Evolutionary conservation across 306 rosid genomes (phyloP).

Genomic region (Cucurbita moschata): DNA sequence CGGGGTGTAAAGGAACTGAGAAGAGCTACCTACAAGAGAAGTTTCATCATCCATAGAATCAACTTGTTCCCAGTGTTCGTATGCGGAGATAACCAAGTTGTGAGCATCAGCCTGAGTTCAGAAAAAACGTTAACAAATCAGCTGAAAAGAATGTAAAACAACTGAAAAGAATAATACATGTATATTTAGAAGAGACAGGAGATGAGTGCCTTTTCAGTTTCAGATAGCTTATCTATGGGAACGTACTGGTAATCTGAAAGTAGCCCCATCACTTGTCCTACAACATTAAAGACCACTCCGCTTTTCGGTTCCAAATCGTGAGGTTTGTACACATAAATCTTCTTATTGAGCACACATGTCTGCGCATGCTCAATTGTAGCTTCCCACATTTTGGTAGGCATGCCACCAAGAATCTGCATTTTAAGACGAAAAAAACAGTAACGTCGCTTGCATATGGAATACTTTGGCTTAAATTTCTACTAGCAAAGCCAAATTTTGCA

Average conservation of each 20-base stretch:
- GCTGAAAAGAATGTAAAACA: neutral
- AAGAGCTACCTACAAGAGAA: conserved; percentile 31
- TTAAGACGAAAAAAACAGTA: neutral
- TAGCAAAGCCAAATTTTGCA: neutral
- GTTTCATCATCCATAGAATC: conserved; percentile 47
- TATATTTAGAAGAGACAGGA: conserved; percentile 9
- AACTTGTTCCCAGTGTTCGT: conserved; percentile 37
- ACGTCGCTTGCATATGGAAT: neutral
- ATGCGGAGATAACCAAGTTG: conserved; percentile 45
- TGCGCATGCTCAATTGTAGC: conserved; percentile 86
- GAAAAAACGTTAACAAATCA: conserved; percentile 9
- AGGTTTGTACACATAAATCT: conserved; percentile 33
- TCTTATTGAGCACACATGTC: conserved; percentile 51
- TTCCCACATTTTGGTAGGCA: conserved; percentile 99
- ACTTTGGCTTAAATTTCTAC: neutral
- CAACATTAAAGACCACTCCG: conserved; percentile 74
- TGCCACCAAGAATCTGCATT: conserved; percentile 83
- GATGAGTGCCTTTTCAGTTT: conserved; percentile 60
- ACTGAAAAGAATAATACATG: conserved; percentile 7
- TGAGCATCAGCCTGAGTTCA: conserved; percentile 57
- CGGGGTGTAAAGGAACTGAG: conserved; percentile 27
- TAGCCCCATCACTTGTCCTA: conserved; percentile 70
- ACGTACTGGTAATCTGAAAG: conserved; percentile 50
- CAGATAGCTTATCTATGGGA: conserved; percentile 59
- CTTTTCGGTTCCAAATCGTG: conserved; percentile 36